phyloP scores from a whole-genome alignment of 2,329 filamentous ascomycete genomes.

The Neoscytalidium dimidiatum region DNA sequence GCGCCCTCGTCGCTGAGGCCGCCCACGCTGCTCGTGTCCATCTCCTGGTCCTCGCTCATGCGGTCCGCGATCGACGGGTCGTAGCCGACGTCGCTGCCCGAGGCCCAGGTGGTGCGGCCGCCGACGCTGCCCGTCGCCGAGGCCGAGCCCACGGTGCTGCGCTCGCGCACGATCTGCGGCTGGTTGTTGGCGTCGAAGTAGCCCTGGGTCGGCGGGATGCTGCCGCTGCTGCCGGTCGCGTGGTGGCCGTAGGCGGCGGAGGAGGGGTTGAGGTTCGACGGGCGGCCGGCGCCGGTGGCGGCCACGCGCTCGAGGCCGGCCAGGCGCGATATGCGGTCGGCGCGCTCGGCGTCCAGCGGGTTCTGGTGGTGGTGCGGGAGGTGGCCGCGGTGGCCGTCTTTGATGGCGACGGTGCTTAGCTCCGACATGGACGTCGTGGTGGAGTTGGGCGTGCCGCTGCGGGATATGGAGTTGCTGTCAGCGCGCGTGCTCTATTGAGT shows the following conservation, averaged over 20 bases:
- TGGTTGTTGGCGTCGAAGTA: conserved; percentile 82
- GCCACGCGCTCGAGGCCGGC: conserved; percentile 88
- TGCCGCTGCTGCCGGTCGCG: conserved; percentile 34
- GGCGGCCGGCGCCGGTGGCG: conserved; percentile 64
- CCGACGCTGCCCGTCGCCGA: conserved; percentile 81
- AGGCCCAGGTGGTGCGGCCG: conserved; percentile 69
- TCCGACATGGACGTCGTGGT: conserved; percentile 89
- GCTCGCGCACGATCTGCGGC: conserved; percentile 66
- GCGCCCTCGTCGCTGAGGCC: conserved; percentile 87
- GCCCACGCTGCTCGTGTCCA: conserved; percentile 65
- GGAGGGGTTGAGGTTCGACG: conserved; percentile 45
- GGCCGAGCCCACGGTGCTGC: conserved; percentile 87
- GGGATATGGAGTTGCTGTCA: conserved; percentile 23
- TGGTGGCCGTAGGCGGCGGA: conserved; percentile 40
- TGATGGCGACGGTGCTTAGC: conserved; percentile 91
- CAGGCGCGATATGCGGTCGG: conserved; percentile 91
- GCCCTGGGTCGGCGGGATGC: conserved; percentile 50
- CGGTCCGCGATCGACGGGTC: conserved; percentile 62
- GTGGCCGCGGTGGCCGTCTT: conserved; percentile 89
- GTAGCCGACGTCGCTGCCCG: conserved; percentile 57
- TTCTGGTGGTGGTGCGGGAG: conserved; percentile 65
- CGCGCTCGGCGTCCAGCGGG: conserved; percentile 86
- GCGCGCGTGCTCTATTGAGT: not conserved
- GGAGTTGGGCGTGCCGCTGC: conserved; percentile 87
- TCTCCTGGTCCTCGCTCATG: conserved; percentile 67